Evolutionary conservation across 2,329 filamentous ascomycete genomes (phyloP).

Genomic region (Zasmidium angulare): DNA sequence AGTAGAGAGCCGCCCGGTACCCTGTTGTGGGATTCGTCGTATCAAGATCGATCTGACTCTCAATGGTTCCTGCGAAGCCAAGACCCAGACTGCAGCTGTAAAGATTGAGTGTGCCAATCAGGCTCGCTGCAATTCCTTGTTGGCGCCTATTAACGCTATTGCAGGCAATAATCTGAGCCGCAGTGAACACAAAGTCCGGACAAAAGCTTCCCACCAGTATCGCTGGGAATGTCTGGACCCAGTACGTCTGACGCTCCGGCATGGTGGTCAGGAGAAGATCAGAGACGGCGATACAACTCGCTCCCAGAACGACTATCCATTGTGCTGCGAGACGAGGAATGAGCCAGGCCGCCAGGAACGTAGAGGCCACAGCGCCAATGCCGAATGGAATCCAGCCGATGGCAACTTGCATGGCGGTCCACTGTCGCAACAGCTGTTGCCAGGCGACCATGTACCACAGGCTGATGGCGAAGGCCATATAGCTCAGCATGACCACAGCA

Average conservation of each 20-base stretch:
- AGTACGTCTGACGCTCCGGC: not conserved
- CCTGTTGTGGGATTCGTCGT: not conserved
- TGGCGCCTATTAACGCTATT: conserved; percentile 1
- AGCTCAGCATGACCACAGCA: not conserved
- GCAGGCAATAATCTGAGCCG: conserved; percentile 1
- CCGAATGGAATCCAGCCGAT: conserved; percentile 3
- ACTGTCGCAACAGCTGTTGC: not conserved
- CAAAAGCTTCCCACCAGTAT: not conserved
- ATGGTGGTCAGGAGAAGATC: not conserved
- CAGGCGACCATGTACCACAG: not conserved
- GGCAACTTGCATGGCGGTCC: not conserved
- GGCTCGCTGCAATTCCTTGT: conserved; percentile 1
- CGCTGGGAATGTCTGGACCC: not conserved
- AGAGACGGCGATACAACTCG: not conserved
- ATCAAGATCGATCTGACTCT: not conserved
- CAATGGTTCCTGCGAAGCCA: not conserved
- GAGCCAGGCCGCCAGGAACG: not conserved
- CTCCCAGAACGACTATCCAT: not conserved
- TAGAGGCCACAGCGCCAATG: not conserved
- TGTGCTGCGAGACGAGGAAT: not conserved
- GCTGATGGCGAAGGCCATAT: not conserved
- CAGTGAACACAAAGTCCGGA: conserved; percentile 1
- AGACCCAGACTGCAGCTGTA: not conserved
- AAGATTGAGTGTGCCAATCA: not conserved
- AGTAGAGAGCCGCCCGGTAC: not conserved